Conservation (phyloP, 768 basidiomycete genomes). For the Trametes gibbosa region DNA sequence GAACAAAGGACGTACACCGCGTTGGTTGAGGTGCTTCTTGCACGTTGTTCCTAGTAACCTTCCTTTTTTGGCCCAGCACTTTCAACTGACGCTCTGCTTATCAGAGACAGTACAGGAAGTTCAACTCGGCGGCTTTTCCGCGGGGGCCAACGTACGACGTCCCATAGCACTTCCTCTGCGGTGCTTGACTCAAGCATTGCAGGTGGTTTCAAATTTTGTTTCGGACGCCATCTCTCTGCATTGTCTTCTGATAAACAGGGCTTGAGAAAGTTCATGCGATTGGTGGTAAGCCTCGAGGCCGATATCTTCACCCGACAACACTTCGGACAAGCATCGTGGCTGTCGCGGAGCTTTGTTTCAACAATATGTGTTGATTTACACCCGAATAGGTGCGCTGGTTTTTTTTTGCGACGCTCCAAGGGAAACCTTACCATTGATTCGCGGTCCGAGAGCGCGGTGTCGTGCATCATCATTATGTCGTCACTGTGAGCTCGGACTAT, state of each 20-base stretch:
- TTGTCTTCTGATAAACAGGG: no score
- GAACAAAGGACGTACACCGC: no score
- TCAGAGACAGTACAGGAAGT: neutral
- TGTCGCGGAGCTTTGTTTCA: conserved; percentile 1
- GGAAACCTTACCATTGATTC: no score
- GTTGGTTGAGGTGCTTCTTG: neutral
- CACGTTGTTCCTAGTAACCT: conserved; percentile 14
- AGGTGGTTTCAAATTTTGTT: no score
- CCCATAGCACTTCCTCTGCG: no score
- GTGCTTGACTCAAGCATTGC: no score
- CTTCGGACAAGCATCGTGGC: conserved; percentile 5
- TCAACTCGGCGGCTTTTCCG: neutral
- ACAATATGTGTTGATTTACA: neutral
- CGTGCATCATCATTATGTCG: neutral
- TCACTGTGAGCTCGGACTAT: no score
- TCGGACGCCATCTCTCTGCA: no score
- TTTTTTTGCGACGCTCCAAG: neutral
- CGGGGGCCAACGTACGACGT: no score
- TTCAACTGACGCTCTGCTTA: neutral
- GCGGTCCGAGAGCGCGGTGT: neutral
- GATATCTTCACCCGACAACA: conserved; percentile 11
- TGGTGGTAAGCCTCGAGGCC: conserved; percentile 18
- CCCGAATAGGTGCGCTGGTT: no score
- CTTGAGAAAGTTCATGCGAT: neutral
- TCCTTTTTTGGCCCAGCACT: conserved; percentile 1